Percentiles rank a stretch among this genome's conserved stretches.
These are phyloP conservation scores for Euphorbia pulcherrima DNA, from an alignment of 345 rosid genomes.

Conservation along the genomic window DNA sequence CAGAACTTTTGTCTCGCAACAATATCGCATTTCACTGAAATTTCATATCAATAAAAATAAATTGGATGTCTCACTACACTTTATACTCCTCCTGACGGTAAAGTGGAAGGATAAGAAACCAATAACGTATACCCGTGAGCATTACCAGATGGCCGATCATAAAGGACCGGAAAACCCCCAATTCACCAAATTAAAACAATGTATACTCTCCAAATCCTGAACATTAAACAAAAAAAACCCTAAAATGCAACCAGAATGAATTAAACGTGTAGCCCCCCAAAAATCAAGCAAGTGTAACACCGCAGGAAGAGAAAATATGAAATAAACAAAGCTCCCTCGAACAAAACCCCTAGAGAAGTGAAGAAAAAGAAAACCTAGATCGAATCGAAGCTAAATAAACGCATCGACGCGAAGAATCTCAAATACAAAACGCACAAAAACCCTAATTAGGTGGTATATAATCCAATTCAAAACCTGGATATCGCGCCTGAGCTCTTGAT, in stretches of 20 bases:
- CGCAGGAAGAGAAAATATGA: background rate
- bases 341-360: background rate
- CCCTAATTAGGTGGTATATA: slow-evolving; percentile 16
- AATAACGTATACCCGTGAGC: background rate
- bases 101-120: background rate
- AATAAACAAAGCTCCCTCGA: slow-evolving; percentile 15
- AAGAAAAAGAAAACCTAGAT: slow-evolving; percentile 20
- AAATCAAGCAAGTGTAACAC: background rate
- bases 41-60: background rate
- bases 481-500: slow-evolving; percentile 19
- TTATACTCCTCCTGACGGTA: background rate
- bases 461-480: slow-evolving; percentile 24
- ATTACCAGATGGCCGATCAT: background rate
- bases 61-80: background rate
- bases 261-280: no score
- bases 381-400: slow-evolving; percentile 25
- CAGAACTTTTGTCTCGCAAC: background rate
- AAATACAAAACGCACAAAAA: slow-evolving; percentile 7
- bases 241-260: background rate
- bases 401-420: slow-evolving; percentile 11
- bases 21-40: background rate
- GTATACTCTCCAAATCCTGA: background rate
- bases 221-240: background rate
- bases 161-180: background rate
- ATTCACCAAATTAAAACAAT: background rate